Evolutionary conservation across 768 basidiomycete genomes (phyloP).

Genomic region (Naganishia friedmannii): DNA sequence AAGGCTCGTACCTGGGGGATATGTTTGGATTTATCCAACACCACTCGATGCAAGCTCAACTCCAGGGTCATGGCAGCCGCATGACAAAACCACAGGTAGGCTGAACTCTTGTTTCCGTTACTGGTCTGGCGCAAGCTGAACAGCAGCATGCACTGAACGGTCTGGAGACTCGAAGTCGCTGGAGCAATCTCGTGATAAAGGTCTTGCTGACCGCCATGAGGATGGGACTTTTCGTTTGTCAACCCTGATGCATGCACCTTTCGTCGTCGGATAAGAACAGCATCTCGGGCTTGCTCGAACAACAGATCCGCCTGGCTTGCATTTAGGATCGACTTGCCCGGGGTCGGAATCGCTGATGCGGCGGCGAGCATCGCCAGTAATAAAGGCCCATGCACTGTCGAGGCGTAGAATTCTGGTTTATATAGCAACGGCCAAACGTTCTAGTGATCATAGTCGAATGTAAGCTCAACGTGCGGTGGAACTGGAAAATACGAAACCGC

Average conservation of each 20-base stretch:
- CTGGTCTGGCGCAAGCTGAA: constrained; percentile 44
- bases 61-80: constrained; percentile 40
- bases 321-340: constrained; percentile 14
- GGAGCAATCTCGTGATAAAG: constrained; percentile 13
- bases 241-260: not conserved
- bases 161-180: constrained; percentile 28
- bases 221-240: not conserved
- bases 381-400: constrained; percentile 33
- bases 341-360: constrained; percentile 37
- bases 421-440: constrained; percentile 46
- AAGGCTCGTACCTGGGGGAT: not conserved
- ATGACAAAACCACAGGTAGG: constrained; percentile 36
- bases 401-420: constrained; percentile 43
- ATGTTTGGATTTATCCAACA: constrained; percentile 8
- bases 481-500: too few species aligned
- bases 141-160: constrained; percentile 38
- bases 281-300: constrained; percentile 35
- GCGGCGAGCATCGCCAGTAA: constrained; percentile 41
- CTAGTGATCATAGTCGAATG: constrained; percentile 20
- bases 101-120: constrained; percentile 40
- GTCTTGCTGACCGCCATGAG: constrained; percentile 19
- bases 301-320: constrained; percentile 31
- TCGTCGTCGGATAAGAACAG: constrained; percentile 19
- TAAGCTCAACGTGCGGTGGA: not conserved
- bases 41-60: constrained; percentile 38